Base-by-base conservation (phyloP, 371 early-diverging fungal genomes). In the Mucor saturninus region DNA sequence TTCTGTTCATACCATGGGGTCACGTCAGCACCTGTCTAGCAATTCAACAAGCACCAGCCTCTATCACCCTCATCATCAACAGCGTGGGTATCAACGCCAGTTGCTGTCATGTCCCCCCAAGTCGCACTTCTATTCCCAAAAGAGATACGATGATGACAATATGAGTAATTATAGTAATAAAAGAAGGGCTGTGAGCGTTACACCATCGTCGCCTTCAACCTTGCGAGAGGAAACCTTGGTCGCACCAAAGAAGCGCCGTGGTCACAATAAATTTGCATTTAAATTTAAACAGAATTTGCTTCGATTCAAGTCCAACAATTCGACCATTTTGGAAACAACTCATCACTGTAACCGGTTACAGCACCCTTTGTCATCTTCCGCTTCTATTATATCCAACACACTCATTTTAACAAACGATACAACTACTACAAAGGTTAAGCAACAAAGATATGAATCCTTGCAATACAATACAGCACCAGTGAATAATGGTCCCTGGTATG, bases 121-220 rank as follows among this genome's bases (percentile, higher is more conserved):
- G 61, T 52, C 39, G 32, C 45, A 43, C 29, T 50, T 30, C 14
- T 56, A 43, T 42, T 42, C 42, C 28, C 38, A 15, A 54, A 54
- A 28, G 11, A 48, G 37, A 13, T 37, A 54, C 35, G 29, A 45
- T 46, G 54, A 61, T 29, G 53, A 52, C 31, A 53, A 10, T 15
- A 42, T 43, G 35, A 61, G 61, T 15, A 35, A 35, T n/a, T 38
- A 45, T 32, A 61, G 61, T 45, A 43, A 61, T 45, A 61, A 54
- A 48, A 54, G 54, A 26, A 61, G 54, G 38, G 54, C 54, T 26
- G 31, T 13, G 21, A 54, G 61, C 40, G 56, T 55, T 62, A 55
- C 62, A 62, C 56, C 50, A 56, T 48, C 62, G 38, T 62, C 62
- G 45, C 56, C 49, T 40, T 62, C 62, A 49, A 55, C 62, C 14